Evolutionary conservation across 2,329 filamentous ascomycete species (phyloP).

Genomic region (Rutstroemia sp.): DNA sequence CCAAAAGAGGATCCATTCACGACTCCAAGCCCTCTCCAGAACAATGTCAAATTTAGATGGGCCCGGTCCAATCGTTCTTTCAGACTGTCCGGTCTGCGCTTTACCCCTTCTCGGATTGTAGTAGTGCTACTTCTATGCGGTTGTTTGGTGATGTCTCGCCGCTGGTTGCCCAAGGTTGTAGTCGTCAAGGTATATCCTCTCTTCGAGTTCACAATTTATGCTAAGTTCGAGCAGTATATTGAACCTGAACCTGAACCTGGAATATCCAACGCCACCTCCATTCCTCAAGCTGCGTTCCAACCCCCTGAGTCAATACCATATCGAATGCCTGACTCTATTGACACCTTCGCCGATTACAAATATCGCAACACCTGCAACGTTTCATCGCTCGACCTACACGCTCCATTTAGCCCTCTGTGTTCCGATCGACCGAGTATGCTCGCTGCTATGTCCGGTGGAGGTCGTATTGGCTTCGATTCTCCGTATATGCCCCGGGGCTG

Average conservation of each 20-base stretch:
- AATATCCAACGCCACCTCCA: conserved; percentile 6
- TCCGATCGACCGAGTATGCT: conserved; percentile 31
- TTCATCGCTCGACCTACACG: conserved; percentile 38
- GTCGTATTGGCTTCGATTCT: conserved; percentile 37
- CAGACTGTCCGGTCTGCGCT: conserved; percentile 16
- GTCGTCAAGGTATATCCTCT: too few species aligned
- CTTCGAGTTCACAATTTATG: too few species aligned
- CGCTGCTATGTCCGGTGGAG: conserved; percentile 31
- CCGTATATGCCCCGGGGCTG: conserved; percentile 39
- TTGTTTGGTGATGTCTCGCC: conserved; percentile 9
- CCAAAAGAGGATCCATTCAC: conserved; percentile 22
- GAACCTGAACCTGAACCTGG: background rate
- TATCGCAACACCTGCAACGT: conserved; percentile 37
- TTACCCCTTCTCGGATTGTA: conserved; percentile 13
- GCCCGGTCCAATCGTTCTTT: conserved; percentile 13
- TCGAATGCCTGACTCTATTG: conserved; percentile 19
- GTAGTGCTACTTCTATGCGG: conserved; percentile 10
- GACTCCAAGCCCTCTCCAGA: conserved; percentile 10
- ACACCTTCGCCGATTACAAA: conserved; percentile 37
- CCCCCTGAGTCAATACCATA: conserved; percentile 13
- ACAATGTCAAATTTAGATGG: conserved; percentile 14
- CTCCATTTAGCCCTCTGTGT: conserved; percentile 31
- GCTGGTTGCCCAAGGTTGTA: background rate
- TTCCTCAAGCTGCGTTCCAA: conserved; percentile 14
- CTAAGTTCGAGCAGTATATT: too few species aligned